These are phyloP conservation scores for Kappamyces sp. DNA, from an alignment of 192 early-diverging fungal species.

Conservation along the genomic window DNA sequence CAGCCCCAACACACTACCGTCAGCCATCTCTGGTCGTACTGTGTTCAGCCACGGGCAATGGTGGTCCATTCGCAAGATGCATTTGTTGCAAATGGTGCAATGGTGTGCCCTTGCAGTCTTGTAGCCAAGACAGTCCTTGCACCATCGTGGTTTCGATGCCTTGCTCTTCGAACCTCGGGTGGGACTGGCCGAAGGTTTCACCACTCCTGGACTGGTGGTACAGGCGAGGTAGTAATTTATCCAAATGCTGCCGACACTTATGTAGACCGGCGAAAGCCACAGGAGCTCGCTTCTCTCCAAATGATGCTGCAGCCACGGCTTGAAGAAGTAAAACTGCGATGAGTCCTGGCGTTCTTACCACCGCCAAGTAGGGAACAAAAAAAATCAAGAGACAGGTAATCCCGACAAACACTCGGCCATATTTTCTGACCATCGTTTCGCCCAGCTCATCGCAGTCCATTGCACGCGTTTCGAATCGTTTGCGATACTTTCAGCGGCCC, in stretches of 20 bases:
- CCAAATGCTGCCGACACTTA: constrained; percentile 67
- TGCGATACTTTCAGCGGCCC: too few relatives aligned
- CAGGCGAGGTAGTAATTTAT: constrained; percentile 83
- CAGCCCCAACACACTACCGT: constrained; percentile 76
- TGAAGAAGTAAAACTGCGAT: constrained; percentile 33
- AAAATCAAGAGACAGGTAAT: constrained; percentile 10
- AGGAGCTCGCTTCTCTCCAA: constrained; percentile 18
- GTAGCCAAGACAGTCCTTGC: constrained; percentile 36
- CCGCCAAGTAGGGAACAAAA: not conserved
- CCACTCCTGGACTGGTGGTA: constrained; percentile 71
- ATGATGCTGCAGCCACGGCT: constrained; percentile 36
- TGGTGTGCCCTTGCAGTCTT: constrained; percentile 51
- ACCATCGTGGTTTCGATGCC: constrained; percentile 23
- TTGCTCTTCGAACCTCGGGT: not conserved
- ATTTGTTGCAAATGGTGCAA: constrained; percentile 39
- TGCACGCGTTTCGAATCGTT: too few relatives aligned
- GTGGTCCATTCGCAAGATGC: constrained; percentile 54
- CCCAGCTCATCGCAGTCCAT: too few relatives aligned
- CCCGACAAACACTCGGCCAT: constrained; percentile 16
- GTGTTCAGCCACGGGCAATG: constrained; percentile 36
- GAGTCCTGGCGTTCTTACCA: not conserved
- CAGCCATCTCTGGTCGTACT: constrained; percentile 66
- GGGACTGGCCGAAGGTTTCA: constrained; percentile 46
- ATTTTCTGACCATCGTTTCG: constrained; percentile 10
- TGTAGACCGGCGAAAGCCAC: constrained; percentile 68